Base-by-base conservation (phyloP, 2,329 filamentous ascomycete species). In the Pyrenochaeta sp. region DNA sequence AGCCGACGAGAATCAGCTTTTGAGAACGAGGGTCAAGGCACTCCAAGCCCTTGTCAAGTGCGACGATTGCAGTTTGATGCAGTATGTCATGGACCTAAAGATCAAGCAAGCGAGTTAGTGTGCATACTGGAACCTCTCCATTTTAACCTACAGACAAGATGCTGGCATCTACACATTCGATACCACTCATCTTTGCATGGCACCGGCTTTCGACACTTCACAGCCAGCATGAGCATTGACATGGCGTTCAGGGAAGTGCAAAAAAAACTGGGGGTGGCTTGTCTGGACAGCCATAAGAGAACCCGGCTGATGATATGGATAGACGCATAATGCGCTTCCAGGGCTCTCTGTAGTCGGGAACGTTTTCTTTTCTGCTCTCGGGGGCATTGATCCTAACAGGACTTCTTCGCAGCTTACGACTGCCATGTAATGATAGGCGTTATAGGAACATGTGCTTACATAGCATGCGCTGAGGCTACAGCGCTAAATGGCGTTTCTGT, bases 1-100 rank as follows among this genome's bases (percentile, higher is more conserved):
- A 6, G 67, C 72, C 1, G 76, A 80, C 9, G 77, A 79, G 58
- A 79, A 80, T 32, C 67, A 73, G 47, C 52, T 75, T 9, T 65
- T 82, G 19, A 68, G 74, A 58, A 71, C 74, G 24, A 71, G 79
- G 25, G 72, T 82, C 50, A 77, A 77, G 59, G 78, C 78, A 40
- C 71, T 82, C 10, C 78, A 81, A 61, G 77, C 77, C 44, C 68
- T 82, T 27, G 77, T 81, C 51, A 79, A 80, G 62, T 82, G 80
- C 62, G 78, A 80, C 42, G 80, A 82, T 58, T 82, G 80, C 69
- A 76, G 70, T 39, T 69, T 80, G 40, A 79, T 80, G 78, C 77
- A 79, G 59, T 78, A 79, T 53, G 76, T 79, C 27, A 75, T 78
- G 72, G 73, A 79, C 52, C 62, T 80, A 48, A 78, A 78, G 70